A percentile compares a stretch with the other conserved stretches of the same genome.
phyloP scores from a whole-genome alignment of 768 basidiomycete species.

The Suillus sp. region DNA sequence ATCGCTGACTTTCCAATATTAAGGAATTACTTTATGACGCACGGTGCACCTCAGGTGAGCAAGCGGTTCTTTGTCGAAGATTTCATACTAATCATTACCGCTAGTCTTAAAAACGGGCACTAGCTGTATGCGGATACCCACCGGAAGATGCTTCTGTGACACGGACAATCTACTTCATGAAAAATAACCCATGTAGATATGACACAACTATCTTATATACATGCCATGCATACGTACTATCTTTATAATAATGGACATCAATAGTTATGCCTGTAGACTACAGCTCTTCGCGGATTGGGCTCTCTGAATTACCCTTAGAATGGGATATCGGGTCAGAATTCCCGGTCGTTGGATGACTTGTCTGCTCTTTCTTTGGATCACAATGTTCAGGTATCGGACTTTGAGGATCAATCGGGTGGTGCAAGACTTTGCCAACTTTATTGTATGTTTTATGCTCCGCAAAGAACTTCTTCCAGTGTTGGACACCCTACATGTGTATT shows the following conservation, averaged over 20 bases:
- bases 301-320: slow-evolving; percentile 10
- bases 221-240: slow-evolving; percentile 25
- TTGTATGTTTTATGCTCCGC: slow-evolving; percentile 75
- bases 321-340: slow-evolving; percentile 30
- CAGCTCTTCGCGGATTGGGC: slow-evolving; percentile 29
- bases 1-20: slow-evolving; percentile 85
- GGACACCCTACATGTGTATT: slow-evolving; percentile 54
- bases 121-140: not conserved
- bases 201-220: slow-evolving; percentile 17
- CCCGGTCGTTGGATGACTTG: slow-evolving; percentile 27
- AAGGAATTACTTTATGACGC: slow-evolving; percentile 76
- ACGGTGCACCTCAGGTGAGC: slow-evolving; percentile 52
- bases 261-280: slow-evolving; percentile 27
- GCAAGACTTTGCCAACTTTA: slow-evolving; percentile 75
- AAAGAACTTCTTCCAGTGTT: slow-evolving; percentile 93
- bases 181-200: not conserved
- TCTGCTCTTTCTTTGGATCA: slow-evolving; percentile 57
- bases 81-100: slow-evolving; percentile 5
- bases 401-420: slow-evolving; percentile 74
- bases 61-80: slow-evolving; percentile 22
- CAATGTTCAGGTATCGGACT: slow-evolving; percentile 78
- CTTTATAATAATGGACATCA: slow-evolving; percentile 21
- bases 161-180: not conserved
- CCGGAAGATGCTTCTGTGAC: not conserved
- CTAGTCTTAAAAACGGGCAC: slow-evolving; percentile 3